A percentile compares a stretch with the other conserved stretches of the same genome.
Evolutionary conservation across 768 basidiomycete species (phyloP).

Genomic region (Phaeotremella skinneri): DNA sequence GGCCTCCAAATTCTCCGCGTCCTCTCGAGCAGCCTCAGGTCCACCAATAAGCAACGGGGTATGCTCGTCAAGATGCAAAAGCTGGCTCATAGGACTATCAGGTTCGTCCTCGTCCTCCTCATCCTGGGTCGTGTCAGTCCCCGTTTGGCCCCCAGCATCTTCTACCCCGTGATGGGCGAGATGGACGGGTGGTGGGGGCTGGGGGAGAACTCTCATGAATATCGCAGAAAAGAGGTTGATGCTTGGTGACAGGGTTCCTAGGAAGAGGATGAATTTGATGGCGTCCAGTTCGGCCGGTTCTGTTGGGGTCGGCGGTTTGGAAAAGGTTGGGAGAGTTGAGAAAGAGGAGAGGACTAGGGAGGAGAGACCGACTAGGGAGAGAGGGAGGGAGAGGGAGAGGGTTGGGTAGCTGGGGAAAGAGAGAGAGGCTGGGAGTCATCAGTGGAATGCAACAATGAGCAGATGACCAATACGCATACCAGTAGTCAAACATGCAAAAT

Average conservation of each 20-base stretch:
- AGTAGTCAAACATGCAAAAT: conserved; percentile 49
- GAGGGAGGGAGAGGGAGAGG: conserved; percentile 46
- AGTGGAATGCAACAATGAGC: background rate
- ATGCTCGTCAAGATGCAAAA: conserved; percentile 43
- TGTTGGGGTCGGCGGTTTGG: conserved; percentile 1
- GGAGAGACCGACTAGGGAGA: conserved; percentile 46
- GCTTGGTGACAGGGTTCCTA: conserved; percentile 43
- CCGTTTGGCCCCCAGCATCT: conserved; percentile 11
- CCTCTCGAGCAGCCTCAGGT: conserved; percentile 45
- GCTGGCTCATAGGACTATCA: conserved; percentile 26
- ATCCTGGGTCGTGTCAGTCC: background rate
- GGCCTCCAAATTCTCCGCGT: conserved; percentile 33
- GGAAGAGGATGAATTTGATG: conserved; percentile 39
- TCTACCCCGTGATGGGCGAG: conserved; percentile 12
- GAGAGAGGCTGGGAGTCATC: conserved; percentile 32
- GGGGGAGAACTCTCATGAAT: conserved; percentile 44
- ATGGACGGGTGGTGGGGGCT: conserved; percentile 18
- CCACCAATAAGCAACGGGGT: conserved; percentile 51
- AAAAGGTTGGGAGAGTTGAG: conserved; percentile 32
- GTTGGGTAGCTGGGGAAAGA: conserved; percentile 49
- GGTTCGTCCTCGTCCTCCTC: conserved; percentile 8
- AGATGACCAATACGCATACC: conserved; percentile 20
- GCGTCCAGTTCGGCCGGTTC: conserved; percentile 33
- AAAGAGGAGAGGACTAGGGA: conserved; percentile 45
- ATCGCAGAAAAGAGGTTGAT: conserved; percentile 46